Evolutionary conservation across 768 basidiomycete species (phyloP).

Genomic region (Lactarius pseudohatsudake): DNA sequence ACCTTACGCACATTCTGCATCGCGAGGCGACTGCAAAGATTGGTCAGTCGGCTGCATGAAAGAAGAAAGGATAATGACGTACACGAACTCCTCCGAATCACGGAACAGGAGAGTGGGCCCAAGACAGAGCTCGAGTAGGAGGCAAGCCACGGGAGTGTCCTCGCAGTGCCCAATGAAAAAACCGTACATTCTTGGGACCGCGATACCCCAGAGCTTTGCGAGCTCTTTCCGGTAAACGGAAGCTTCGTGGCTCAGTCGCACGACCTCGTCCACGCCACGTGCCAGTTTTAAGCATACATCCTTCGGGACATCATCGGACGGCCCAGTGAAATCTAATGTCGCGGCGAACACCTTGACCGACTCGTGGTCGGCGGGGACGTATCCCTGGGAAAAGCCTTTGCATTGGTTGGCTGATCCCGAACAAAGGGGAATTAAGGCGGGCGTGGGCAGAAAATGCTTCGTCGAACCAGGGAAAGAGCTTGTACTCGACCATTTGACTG

Average conservation of each 20-base stretch:
- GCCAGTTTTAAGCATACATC: slow-evolving; percentile 22
- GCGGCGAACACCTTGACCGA: slow-evolving; percentile 17
- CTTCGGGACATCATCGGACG: slow-evolving; percentile 11
- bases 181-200: slow-evolving; percentile 24
- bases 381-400: slow-evolving; percentile 14
- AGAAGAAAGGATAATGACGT: neutral
- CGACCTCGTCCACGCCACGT: slow-evolving; percentile 22
- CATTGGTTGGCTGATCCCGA: slow-evolving; percentile 6
- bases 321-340: slow-evolving; percentile 12
- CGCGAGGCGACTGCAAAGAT: slow-evolving; percentile 12
- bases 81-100: slow-evolving; percentile 19
- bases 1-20: slow-evolving; percentile 22
- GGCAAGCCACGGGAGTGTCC: slow-evolving; percentile 15
- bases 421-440: slow-evolving; percentile 13
- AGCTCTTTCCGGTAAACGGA: slow-evolving; percentile 20
- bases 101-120: neutral
- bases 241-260: slow-evolving; percentile 22
- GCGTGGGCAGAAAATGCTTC: slow-evolving; percentile 16
- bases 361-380: neutral
- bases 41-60: neutral
- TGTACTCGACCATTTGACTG: slow-evolving; percentile 13
- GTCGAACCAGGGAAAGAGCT: slow-evolving; percentile 21
- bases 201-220: slow-evolving; percentile 22
- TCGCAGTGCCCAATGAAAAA: slow-evolving; percentile 16
- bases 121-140: slow-evolving; percentile 20